Conservation (phyloP, 495 filamentous ascomycete species). For the Letharia lupina region DNA sequence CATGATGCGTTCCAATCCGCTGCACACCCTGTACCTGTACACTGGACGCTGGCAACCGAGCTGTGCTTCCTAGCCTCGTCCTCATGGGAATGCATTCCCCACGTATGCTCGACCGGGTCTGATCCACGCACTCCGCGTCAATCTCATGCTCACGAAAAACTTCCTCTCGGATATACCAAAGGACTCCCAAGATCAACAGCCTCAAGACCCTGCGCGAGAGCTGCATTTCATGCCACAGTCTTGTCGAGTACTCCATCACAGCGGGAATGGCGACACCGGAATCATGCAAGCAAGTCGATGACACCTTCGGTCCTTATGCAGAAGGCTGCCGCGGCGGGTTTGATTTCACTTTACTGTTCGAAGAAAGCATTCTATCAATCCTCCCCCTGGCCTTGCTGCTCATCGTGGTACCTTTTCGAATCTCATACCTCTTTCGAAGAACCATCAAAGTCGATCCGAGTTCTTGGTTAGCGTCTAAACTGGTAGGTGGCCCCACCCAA, state of each 20-base stretch:
- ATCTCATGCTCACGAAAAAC: not conserved
- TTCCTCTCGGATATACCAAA: not conserved
- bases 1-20: not conserved
- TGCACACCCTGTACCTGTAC: not conserved
- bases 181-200: not conserved
- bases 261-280: not conserved
- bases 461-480: conserved; percentile 35
- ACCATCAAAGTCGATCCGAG: conserved; percentile 40
- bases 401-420: conserved; percentile 35
- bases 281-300: conserved; percentile 28
- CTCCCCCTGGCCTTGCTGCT: conserved; percentile 43
- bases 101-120: not conserved
- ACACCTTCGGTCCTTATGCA: conserved; percentile 38
- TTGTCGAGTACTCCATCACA: not conserved
- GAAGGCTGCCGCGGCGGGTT: conserved; percentile 42
- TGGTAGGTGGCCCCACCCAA: conserved; percentile 32
- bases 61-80: not conserved
- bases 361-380: conserved; percentile 47
- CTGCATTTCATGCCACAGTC: not conserved
- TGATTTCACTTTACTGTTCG: conserved; percentile 55
- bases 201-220: not conserved
- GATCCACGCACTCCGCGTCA: not conserved
- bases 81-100: not conserved
- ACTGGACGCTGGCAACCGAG: not conserved
- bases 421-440: conserved; percentile 38